Base-by-base conservation (phyloP, 1,139 yeast species). In the Petasospora rhodanensis region DNA sequence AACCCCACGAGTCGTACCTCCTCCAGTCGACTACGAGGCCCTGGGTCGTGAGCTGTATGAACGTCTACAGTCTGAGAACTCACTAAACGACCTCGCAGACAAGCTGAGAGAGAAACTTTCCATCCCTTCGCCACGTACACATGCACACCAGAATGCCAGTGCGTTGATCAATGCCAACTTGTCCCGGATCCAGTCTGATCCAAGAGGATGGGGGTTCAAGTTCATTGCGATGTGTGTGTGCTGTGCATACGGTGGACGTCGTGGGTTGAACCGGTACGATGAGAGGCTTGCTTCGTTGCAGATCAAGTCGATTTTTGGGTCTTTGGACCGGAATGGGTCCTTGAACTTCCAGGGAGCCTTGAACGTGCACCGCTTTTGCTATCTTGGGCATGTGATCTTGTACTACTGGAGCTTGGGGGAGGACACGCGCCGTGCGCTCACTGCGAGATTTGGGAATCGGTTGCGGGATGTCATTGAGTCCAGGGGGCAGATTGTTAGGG, bases 201-300 rank as follows among this genome's bases (percentile, higher is more conserved):
- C 32, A 10, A 9, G 15, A 2, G 24, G 24, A 4, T 29, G 28
- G 32, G 45, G 42, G 3, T 23, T 28, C 18, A 39, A 34, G 19
- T 35, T 42, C 18, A 10, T 42, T 6, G 18, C 34, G 1, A 12
- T 34, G 4, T 39, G 39, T 27, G 24, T 42, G 4, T 11, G 33
- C 4, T 31, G 36, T 28, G 42, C 46, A 12, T 36, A 37, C 34
- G 44, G 42, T 11, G 44, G 46, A 8, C 26, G 42, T 12, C 14
- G 8, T 24, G 33, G 32, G 6, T 15, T 34, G 3, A 7, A 15
- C 9, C 18, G 26, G 13, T 30, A 28, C 18, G 19, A 23, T 8
- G 6, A 5, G 1, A 14, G 19, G 6, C 13, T 17, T 30, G 11
- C 28, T 16, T 9, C 22, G 13, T 9, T 6, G 16, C 9, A 29